phyloP scores from a whole-genome alignment of 108 stramenopile genomes.

The Parmales sp. region DNA sequence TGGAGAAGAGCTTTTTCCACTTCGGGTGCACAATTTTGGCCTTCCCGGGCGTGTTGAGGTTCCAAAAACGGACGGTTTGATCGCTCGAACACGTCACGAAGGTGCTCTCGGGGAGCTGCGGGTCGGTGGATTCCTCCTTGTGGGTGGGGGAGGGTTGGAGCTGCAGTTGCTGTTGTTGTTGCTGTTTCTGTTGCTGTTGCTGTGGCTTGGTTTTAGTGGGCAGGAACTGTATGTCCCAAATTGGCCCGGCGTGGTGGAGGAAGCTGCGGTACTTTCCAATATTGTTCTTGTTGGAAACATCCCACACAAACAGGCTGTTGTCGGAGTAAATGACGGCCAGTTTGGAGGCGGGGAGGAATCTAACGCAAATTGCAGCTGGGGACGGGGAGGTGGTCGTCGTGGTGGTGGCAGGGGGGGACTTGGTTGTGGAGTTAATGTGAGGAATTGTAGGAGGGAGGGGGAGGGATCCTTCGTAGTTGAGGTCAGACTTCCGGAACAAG shows the following conservation, averaged over 20 bases:
- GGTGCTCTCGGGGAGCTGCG: not conserved
- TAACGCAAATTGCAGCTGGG: not conserved
- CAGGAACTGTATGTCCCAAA: conserved; percentile 10
- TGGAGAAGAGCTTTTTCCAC: conserved; percentile 7
- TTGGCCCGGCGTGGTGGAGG: conserved; percentile 6
- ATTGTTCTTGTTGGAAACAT: conserved; percentile 1
- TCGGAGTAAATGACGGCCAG: conserved; percentile 13
- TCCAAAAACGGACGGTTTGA: conserved; percentile 14
- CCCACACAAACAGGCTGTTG: conserved; percentile 10
- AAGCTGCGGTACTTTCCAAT: conserved; percentile 13
- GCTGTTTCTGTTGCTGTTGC: not conserved
- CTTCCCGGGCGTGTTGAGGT: conserved; percentile 8
- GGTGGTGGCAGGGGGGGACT: not conserved
- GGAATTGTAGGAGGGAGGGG: conserved; percentile 10
- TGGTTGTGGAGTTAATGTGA: not conserved
- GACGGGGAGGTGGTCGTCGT: not conserved
- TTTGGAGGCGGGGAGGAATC: not conserved
- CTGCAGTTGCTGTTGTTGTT: not conserved
- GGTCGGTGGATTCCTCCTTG: not conserved
- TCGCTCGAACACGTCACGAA: conserved; percentile 12
- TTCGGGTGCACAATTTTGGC: not conserved
- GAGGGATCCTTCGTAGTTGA: conserved; percentile 16
- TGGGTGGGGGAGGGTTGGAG: not conserved
- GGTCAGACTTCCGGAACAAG: not conserved
- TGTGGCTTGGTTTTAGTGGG: conserved; percentile 7